Evolutionary conservation across 2,329 filamentous ascomycete species (phyloP), one percentile per base, ranked within the genome.

Genomic region (Penicillium paneum): DNA sequence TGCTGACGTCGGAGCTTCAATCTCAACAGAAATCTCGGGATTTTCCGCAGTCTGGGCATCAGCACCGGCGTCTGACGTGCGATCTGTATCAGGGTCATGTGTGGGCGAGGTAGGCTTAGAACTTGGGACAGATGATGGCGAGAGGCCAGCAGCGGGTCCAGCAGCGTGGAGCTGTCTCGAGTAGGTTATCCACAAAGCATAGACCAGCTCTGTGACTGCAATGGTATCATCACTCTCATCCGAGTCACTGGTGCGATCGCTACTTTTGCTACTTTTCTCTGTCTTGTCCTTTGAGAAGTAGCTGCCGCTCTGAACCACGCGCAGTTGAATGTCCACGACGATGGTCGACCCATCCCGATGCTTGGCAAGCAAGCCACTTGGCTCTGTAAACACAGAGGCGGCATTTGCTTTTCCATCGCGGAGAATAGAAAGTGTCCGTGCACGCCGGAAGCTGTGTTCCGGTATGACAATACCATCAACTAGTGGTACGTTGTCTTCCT

Each of bases 141-240:
- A 54, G n/a, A 86, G 78, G 19, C 82, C 78, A n/a, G 83, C 81
- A 43, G 86, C 72, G 49, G 82, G 78, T 57, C 85, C 85, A 35
- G 85, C 82, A 15, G 90, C 88, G 71, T 99, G 94, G 12, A 97
- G 80, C 67, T 97, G 91, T 58, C 92, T 83, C 17, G 93, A 97
- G 71, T 97, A 99, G 1, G 93, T 97, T 62, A 99, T 88, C 94
- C 94, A 99, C 29, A 99, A 77, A 11, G 94, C 94, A 76, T 92
- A 97, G 0, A 97, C 91, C 58, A 96, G 83, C 70, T 97, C 91
- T 15, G 86, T 83, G 57, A 81, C 72, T n/a, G 82, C 79, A 8
- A 77, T 66, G 8, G 69, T 65, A 42, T 71, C 75, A 62, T 71
- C 66, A 45, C 70, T 67, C 26, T 72, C 69, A 56, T 76, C 68